phyloP scores from a whole-genome alignment of 345 rosid genomes.

The Eucalyptus erythrocorys region DNA sequence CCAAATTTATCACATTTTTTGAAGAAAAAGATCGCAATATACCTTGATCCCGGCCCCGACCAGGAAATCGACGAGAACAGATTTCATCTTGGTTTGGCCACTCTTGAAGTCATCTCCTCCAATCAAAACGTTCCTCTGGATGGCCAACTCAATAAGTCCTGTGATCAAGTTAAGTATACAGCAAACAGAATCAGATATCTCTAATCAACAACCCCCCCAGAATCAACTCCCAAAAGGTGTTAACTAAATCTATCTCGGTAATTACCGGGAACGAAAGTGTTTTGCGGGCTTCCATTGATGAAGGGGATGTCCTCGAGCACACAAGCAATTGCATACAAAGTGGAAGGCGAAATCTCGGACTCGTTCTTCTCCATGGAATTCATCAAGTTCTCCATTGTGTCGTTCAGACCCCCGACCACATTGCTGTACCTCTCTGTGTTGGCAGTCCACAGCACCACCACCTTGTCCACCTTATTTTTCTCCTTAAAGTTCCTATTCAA shows the following conservation, averaged over 20 bases:
- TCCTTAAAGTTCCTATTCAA: conserved; percentile 78
- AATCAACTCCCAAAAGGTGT: not conserved
- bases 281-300: conserved; percentile 98
- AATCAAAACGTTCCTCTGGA: conserved; percentile 66
- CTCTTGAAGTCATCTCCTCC: conserved; percentile 99
- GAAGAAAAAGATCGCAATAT: not conserved
- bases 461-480: conserved; percentile 70
- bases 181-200: not conserved
- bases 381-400: conserved; percentile 80
- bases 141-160: conserved; percentile 94
- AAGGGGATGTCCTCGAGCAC: conserved; percentile 80
- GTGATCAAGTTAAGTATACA: not conserved
- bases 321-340: conserved; percentile 85
- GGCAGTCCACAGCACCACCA: conserved; percentile 96
- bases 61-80: conserved; percentile 88
- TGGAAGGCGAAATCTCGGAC: conserved; percentile 91
- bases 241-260: not conserved
- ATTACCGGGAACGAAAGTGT: conserved; percentile 94
- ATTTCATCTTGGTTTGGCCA: conserved; percentile 99
- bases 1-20: not conserved
- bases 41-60: conserved; percentile 99
- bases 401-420: conserved; percentile 76
- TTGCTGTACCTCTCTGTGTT: conserved; percentile 98
- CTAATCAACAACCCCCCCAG: not conserved
- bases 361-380: conserved; percentile 75